Percentiles rank a stretch among this genome's conserved stretches.
phyloP scores from a whole-genome alignment of 495 filamentous ascomycete species.

The Tuber indicum region DNA sequence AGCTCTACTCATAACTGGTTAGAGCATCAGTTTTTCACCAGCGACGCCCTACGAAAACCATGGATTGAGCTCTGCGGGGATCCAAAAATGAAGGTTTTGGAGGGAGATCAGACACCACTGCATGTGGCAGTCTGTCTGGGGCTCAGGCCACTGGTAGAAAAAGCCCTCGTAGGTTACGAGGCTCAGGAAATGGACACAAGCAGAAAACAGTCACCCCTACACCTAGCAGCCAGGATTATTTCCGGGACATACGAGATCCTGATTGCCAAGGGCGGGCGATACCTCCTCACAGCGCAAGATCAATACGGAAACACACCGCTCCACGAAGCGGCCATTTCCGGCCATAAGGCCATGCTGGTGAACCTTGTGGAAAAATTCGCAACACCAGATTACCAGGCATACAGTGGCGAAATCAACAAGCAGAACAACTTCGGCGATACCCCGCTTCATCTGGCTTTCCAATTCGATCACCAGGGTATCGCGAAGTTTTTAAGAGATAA shows the following conservation, averaged over 20 bases:
- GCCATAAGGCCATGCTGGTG: neutral
- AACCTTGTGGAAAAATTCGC: neutral
- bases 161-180: neutral
- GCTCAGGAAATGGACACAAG: no score
- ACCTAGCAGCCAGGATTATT: neutral
- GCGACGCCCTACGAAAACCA: neutral
- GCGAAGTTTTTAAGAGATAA: neutral
- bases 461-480: neutral
- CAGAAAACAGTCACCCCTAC: neutral
- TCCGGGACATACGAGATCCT: neutral
- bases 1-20: no score
- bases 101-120: neutral
- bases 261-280: neutral
- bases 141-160: neutral
- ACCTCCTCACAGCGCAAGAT: neutral
- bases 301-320: neutral
- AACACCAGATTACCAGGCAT: neutral
- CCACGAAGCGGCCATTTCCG: neutral
- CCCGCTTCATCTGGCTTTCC: neutral
- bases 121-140: neutral
- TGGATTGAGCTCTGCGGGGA: neutral
- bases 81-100: neutral
- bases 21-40: neutral
- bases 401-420: neutral
- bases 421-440: neutral